These are phyloP conservation scores for Amanita rubescens DNA, from an alignment of 768 basidiomycete genomes.

Conservation along the genomic window DNA sequence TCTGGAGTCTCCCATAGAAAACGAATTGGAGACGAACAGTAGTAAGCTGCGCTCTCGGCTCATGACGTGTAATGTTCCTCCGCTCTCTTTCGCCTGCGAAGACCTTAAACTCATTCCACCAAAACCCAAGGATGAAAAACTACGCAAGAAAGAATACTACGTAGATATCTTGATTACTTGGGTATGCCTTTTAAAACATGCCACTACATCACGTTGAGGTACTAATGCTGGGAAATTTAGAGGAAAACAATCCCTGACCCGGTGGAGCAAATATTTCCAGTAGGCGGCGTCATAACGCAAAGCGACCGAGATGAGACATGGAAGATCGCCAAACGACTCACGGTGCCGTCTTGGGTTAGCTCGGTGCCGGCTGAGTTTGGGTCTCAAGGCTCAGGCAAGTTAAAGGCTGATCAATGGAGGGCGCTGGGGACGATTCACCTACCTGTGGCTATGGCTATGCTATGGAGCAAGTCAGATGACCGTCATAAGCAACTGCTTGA, in stretches of 20 bases:
- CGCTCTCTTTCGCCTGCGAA: constrained; percentile 2
- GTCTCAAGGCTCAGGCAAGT: constrained; percentile 19
- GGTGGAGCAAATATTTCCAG: neutral
- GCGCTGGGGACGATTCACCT: constrained; percentile 22
- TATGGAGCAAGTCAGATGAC: constrained; percentile 19
- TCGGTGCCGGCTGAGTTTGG: constrained; percentile 22
- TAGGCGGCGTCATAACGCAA: neutral
- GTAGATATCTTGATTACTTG: constrained; percentile 4
- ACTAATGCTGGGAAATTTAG: neutral
- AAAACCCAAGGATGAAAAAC: neutral
- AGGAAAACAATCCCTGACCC: neutral
- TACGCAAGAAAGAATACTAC: constrained; percentile 5
- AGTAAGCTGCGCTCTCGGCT: neutral
- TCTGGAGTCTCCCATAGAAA: constrained; percentile 1
- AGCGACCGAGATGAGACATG: constrained; percentile 13
- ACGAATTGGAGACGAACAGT: neutral
- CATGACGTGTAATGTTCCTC: neutral
- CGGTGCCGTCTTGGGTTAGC: constrained; percentile 20
- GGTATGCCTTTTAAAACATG: neutral
- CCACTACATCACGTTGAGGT: neutral
- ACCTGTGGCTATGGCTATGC: constrained; percentile 24
- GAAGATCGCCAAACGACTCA: constrained; percentile 16
- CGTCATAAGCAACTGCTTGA: constrained; percentile 13
- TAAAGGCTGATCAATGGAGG: constrained; percentile 33
- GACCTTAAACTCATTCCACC: neutral